Percentiles rank a stretch among this genome's conserved stretches.
phyloP scores from a whole-genome alignment of 2,329 filamentous ascomycete species.

The Onygenales sp. region DNA sequence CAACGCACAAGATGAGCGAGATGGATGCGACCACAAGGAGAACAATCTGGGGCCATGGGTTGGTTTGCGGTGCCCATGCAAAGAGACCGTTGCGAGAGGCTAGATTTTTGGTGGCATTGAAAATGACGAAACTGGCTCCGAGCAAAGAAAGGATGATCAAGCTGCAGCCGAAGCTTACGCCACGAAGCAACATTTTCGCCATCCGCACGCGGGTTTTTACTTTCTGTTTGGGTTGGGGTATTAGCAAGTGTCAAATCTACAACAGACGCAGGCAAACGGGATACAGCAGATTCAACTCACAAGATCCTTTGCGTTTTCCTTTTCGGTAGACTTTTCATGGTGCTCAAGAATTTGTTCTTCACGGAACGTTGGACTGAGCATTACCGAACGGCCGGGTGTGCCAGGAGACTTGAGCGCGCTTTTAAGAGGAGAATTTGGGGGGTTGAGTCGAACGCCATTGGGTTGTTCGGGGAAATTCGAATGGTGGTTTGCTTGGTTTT shows the following conservation, averaged over 20 bases:
- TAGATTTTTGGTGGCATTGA: conserved; percentile 73
- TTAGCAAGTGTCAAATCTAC: neutral
- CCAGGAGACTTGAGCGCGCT: conserved; percentile 84
- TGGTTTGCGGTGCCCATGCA: conserved; percentile 71
- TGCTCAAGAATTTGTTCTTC: conserved; percentile 85
- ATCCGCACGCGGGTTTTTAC: conserved; percentile 83
- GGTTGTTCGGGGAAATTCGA: conserved; percentile 36
- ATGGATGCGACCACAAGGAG: conserved; percentile 70
- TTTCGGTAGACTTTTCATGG: conserved; percentile 69
- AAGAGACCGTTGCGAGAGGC: conserved; percentile 70
- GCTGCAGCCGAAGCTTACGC: conserved; percentile 94
- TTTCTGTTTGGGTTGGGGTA: conserved; percentile 55
- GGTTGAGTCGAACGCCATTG: conserved; percentile 51
- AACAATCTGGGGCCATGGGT: conserved; percentile 80
- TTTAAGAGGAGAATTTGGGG: conserved; percentile 72
- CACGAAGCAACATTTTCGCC: conserved; percentile 89
- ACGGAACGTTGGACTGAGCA: conserved; percentile 82
- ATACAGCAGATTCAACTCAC: conserved; percentile 46
- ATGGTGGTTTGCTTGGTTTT: conserved; percentile 42
- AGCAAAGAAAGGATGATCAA: conserved; percentile 90
- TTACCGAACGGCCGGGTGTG: conserved; percentile 64
- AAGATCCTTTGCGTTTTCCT: conserved; percentile 77
- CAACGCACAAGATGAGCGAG: conserved; percentile 67
- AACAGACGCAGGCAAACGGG: neutral
- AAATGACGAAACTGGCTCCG: conserved; percentile 78